These are phyloP conservation scores for Inonotus obliquus DNA, from an alignment of 1,284 basidiomycete genomes.

Conservation along the genomic window DNA sequence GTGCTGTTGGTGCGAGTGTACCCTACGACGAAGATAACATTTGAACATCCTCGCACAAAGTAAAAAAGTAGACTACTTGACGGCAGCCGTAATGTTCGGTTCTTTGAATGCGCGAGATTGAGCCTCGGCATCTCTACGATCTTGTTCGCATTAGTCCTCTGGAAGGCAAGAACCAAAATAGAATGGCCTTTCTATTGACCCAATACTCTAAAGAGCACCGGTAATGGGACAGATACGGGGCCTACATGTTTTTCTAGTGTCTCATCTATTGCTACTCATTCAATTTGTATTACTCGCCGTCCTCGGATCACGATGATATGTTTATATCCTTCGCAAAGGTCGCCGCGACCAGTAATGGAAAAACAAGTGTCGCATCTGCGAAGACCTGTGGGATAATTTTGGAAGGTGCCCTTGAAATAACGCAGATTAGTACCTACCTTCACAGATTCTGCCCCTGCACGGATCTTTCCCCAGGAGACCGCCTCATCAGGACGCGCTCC, in stretches of 20 bases:
- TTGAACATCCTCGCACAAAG: neutral
- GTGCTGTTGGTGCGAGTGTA: conserved; percentile 42
- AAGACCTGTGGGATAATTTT: conserved; percentile 35
- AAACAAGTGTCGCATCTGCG: conserved; percentile 68
- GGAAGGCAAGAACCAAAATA: conserved; percentile 48
- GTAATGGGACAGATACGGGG: conserved; percentile 89
- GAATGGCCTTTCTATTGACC: conserved; percentile 73
- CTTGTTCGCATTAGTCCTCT: neutral
- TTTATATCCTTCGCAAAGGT: conserved; percentile 50
- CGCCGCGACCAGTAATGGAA: conserved; percentile 68
- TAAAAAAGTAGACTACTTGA: neutral
- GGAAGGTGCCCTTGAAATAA: neutral
- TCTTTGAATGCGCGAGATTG: conserved; percentile 8
- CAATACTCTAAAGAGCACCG: conserved; percentile 54
- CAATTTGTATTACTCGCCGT: neutral
- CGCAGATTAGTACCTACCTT: conserved; percentile 53
- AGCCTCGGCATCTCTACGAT: conserved; percentile 11
- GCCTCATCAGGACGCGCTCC: conserved; percentile 98
- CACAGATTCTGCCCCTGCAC: conserved; percentile 84
- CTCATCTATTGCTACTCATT: neutral
- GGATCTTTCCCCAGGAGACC: conserved; percentile 99
- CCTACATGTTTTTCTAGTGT: conserved; percentile 40
- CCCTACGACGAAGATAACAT: conserved; percentile 15
- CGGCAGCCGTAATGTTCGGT: neutral
- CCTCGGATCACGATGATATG: neutral